Percentiles rank a stretch among this genome's conserved stretches.
These are phyloP conservation scores for Phanerochaete carnosa DNA, from an alignment of 768 basidiomycete species.

Conservation along the genomic window DNA sequence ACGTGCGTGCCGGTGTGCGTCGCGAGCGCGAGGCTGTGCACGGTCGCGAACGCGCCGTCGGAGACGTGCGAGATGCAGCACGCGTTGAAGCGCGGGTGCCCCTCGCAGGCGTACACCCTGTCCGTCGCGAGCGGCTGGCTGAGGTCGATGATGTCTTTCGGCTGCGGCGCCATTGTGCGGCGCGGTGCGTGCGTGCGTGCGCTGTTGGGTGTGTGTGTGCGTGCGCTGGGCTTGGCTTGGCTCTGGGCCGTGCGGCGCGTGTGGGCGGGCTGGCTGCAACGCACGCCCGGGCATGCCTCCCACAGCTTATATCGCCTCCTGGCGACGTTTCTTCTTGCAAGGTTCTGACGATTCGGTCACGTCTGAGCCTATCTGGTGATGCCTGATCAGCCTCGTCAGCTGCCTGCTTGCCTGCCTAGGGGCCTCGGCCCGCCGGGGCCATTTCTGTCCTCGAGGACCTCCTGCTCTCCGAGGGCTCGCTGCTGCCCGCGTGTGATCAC, in stretches of 20 bases:
- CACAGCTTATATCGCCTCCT: background rate
- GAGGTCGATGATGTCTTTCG: slow-evolving; percentile 42
- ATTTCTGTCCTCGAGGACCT: background rate
- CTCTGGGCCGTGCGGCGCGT: background rate
- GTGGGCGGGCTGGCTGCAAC: background rate
- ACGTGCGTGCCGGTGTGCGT: slow-evolving; percentile 80
- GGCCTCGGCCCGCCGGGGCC: slow-evolving; percentile 3
- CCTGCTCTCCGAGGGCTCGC: background rate
- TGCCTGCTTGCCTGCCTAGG: background rate
- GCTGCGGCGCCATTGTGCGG: background rate
- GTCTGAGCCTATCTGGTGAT: slow-evolving; percentile 2
- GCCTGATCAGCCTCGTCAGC: slow-evolving; percentile 5
- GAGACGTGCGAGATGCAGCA: slow-evolving; percentile 36
- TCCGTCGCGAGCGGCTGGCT: slow-evolving; percentile 44
- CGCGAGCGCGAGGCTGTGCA: slow-evolving; percentile 51
- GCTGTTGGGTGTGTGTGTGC: no score
- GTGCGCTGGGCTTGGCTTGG: background rate
- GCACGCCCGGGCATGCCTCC: background rate
- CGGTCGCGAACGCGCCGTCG: slow-evolving; percentile 44
- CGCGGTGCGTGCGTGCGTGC: no score
- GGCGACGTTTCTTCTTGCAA: background rate
- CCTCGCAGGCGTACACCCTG: slow-evolving; percentile 50
- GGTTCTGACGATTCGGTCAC: background rate
- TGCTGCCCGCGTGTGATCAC: background rate
- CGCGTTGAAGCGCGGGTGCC: slow-evolving; percentile 47